These are phyloP conservation scores for Alternaria sp. DNA, from an alignment of 2,329 filamentous ascomycete species.

Conservation along the genomic window DNA sequence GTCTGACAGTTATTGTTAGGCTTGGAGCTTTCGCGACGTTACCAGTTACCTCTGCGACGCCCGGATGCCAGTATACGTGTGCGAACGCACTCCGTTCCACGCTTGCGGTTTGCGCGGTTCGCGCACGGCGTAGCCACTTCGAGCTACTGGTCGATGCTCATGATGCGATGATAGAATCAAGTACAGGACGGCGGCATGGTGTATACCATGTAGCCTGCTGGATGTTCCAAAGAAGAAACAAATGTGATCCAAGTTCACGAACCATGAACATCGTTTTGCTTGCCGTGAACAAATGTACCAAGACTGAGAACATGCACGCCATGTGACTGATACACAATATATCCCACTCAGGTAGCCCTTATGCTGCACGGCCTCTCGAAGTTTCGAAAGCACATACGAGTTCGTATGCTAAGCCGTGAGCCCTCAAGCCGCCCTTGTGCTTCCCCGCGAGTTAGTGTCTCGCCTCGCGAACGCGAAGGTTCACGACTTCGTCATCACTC, in stretches of 20 bases:
- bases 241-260: constrained; percentile 4
- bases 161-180: constrained; percentile 11
- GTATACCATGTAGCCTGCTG: neutral
- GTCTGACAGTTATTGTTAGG: neutral
- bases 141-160: constrained; percentile 1
- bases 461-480: constrained; percentile 23
- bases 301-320: neutral
- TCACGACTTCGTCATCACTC: constrained; percentile 29
- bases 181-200: constrained; percentile 10
- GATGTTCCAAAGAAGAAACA: constrained; percentile 11
- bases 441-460: constrained; percentile 18
- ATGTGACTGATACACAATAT: neutral
- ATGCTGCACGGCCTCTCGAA: neutral
- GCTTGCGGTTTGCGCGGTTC: constrained; percentile 32
- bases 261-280: neutral
- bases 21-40: neutral
- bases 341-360: neutral
- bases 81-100: constrained; percentile 21
- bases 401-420: constrained; percentile 6
- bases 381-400: constrained; percentile 11
- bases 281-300: neutral
- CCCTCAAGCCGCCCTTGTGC: constrained; percentile 21
- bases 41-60: neutral
- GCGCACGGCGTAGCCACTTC: constrained; percentile 22
- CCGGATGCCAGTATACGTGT: neutral